A percentile compares a stretch with the other conserved stretches of the same genome.
Evolutionary conservation across 768 basidiomycete species (phyloP).

Genomic region (Cystobasidium tubakii): DNA sequence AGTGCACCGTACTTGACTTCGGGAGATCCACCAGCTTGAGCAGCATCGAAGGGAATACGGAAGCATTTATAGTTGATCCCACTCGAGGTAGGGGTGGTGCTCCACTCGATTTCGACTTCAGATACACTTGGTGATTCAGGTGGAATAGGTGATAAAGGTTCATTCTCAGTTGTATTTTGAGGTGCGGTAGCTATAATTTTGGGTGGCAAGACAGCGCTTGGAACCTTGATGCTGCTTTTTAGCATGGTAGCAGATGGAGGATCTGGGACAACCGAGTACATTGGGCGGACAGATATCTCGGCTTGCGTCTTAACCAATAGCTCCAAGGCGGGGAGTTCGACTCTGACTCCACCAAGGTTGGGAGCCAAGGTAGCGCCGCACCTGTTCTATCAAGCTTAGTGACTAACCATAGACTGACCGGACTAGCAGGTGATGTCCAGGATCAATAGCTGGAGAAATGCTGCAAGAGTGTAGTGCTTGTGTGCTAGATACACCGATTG

Average conservation of each 20-base stretch:
- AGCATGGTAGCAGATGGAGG: background rate
- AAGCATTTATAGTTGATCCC: background rate
- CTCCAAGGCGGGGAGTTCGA: background rate
- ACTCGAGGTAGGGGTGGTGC: background rate
- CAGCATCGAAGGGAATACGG: background rate
- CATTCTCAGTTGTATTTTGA: background rate
- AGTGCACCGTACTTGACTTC: background rate
- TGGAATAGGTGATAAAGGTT: background rate
- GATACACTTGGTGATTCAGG: background rate
- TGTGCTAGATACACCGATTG: too few relatives aligned
- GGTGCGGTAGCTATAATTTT: background rate
- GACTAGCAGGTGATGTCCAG: too few relatives aligned
- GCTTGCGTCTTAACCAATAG: background rate
- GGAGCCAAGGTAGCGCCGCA: too few relatives aligned
- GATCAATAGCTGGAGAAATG: too few relatives aligned
- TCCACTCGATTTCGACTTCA: background rate
- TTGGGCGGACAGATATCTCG: background rate
- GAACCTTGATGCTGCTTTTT: background rate
- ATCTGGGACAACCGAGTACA: background rate
- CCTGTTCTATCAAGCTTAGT: too few relatives aligned
- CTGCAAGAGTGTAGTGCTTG: too few relatives aligned
- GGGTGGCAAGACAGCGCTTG: background rate
- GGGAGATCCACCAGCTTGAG: background rate
- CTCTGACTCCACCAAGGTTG: too few relatives aligned
- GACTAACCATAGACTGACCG: too few relatives aligned